Evolutionary conservation across 1,284 basidiomycete species (phyloP).

Genomic region (Chiua sp.): DNA sequence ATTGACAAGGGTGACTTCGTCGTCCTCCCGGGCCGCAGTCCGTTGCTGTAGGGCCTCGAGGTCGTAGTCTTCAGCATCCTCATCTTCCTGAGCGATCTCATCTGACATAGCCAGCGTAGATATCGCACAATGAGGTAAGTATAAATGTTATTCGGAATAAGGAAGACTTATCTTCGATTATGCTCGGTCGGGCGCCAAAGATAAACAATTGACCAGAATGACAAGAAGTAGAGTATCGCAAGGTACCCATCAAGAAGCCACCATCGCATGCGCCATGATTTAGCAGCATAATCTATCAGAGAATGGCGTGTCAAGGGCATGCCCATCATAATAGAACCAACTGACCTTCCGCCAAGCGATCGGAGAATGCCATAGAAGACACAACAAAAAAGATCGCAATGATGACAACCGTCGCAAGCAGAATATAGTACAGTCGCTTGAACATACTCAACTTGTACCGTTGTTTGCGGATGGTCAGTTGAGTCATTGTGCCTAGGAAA

Average conservation of each 20-base stretch:
- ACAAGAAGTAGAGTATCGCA: conserved; percentile 80
- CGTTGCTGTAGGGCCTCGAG: conserved; percentile 73
- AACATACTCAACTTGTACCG: conserved; percentile 89
- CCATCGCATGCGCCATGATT: conserved; percentile 95
- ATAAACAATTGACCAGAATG: conserved; percentile 86
- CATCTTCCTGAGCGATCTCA: conserved; percentile 87
- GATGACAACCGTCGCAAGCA: conserved; percentile 84
- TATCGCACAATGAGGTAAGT: conserved; percentile 38
- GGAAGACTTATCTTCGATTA: conserved; percentile 81
- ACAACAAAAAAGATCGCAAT: conserved; percentile 93
- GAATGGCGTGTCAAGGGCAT: background rate
- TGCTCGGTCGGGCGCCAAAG: conserved; percentile 94
- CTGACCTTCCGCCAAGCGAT: conserved; percentile 85
- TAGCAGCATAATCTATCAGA: conserved; percentile 83
- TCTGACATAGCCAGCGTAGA: conserved; percentile 83
- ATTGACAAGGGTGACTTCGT: conserved; percentile 71
- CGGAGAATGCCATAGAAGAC: conserved; percentile 91
- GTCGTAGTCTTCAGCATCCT: conserved; percentile 93
- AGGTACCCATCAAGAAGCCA: conserved; percentile 98
- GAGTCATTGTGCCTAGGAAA: conserved; percentile 76
- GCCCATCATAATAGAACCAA: conserved; percentile 1
- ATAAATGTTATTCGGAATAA: conserved; percentile 5
- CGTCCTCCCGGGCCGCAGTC: conserved; percentile 56
- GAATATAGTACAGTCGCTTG: conserved; percentile 84
- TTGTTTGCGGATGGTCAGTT: conserved; percentile 86